These are phyloP conservation scores for Boletus rubroflammeus DNA, from an alignment of 768 basidiomycete genomes.

Conservation along the genomic window DNA sequence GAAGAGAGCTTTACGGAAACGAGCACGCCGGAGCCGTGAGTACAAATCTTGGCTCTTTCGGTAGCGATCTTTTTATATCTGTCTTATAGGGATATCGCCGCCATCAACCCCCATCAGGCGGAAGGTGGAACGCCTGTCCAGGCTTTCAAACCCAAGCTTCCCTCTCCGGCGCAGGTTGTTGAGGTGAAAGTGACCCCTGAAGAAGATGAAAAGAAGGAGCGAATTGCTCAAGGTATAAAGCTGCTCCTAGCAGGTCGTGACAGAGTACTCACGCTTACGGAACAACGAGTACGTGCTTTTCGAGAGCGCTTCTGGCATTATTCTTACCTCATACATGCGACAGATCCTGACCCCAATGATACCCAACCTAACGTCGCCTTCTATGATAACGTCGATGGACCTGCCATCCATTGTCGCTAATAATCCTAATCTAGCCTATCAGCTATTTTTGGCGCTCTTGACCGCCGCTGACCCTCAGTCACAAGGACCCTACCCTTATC, in stretches of 20 bases:
- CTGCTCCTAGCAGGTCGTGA: constrained; percentile 66
- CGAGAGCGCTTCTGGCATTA: too few species aligned
- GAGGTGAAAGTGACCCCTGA: constrained; percentile 38
- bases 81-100: constrained; percentile 13
- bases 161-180: not conserved
- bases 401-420: constrained; percentile 59
- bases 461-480: constrained; percentile 32
- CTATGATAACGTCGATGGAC: constrained; percentile 66
- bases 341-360: constrained; percentile 54
- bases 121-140: constrained; percentile 2
- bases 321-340: not conserved
- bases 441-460: constrained; percentile 59
- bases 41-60: not conserved
- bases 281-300: constrained; percentile 55
- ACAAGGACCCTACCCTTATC: constrained; percentile 44
- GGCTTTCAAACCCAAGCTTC: not conserved
- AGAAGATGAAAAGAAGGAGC: constrained; percentile 55
- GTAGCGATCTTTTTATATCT: constrained; percentile 15
- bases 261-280: constrained; percentile 69
- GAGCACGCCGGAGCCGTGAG: constrained; percentile 48
- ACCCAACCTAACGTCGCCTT: constrained; percentile 39
- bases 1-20: constrained; percentile 50
- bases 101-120: constrained; percentile 5
- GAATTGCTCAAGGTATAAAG: constrained; percentile 59
- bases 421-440: constrained; percentile 69